A percentile compares a stretch with the other conserved stretches of the same genome.
Evolutionary conservation across 352 stramenopile species (phyloP).

Genomic region (Halophytophthora polymorphica): DNA sequence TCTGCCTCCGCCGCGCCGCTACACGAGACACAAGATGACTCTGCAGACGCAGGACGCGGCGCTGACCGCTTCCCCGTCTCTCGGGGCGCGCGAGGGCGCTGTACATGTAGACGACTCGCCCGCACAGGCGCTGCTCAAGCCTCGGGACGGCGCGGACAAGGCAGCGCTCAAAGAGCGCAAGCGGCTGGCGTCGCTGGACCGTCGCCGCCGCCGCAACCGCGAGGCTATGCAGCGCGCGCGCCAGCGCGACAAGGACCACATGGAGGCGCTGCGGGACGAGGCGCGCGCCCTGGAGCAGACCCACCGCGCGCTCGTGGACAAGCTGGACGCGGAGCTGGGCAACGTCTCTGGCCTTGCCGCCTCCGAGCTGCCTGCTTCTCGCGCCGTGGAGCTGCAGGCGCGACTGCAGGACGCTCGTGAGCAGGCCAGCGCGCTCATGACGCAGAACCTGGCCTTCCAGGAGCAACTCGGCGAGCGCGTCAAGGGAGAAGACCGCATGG

Average conservation of each 20-base stretch:
- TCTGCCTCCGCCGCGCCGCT: too few relatives aligned
- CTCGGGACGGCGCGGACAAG: too few relatives aligned
- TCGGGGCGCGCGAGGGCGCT: too few relatives aligned
- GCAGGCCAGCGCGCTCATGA: constrained; percentile 33
- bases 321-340: constrained; percentile 35
- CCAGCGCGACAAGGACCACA: constrained; percentile 49
- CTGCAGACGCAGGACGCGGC: too few relatives aligned
- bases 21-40: too few relatives aligned
- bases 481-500: constrained; percentile 53
- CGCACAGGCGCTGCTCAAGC: too few relatives aligned
- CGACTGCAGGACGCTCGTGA: constrained; percentile 30
- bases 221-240: constrained; percentile 60
- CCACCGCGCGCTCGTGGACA: constrained; percentile 32
- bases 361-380: constrained; percentile 2
- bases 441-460: constrained; percentile 46
- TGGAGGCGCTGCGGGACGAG: constrained; percentile 36
- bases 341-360: constrained; percentile 5
- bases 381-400: constrained; percentile 20
- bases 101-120: too few relatives aligned
- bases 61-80: too few relatives aligned
- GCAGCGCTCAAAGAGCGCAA: constrained; percentile 12
- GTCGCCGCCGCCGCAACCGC: constrained; percentile 47
- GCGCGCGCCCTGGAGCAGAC: constrained; percentile 29
- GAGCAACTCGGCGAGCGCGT: constrained; percentile 43
- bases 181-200: constrained; percentile 37